Base-by-base conservation (phyloP, 768 basidiomycete species). In the Gyrodon lividus region DNA sequence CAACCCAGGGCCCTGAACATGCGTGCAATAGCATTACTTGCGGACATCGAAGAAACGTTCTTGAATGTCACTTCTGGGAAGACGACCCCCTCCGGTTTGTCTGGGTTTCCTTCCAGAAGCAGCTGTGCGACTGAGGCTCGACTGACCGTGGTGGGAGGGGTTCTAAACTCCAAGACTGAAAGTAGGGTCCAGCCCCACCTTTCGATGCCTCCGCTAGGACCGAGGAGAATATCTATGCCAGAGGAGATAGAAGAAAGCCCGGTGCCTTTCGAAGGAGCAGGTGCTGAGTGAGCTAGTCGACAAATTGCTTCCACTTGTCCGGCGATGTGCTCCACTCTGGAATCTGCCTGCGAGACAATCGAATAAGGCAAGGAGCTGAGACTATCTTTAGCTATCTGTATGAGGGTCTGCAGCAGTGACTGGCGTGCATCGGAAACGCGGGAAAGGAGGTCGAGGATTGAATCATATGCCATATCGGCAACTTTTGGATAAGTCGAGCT, bases 101-200 rank as follows among this genome's bases (percentile, higher is more conserved):
- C 69, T 40, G 76, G 65, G 49, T 72, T 76, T 31, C 46, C 59
- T 62, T 88, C 86, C 10, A 90, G 73, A 68, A 82, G 74, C 19
- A 83, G 69, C 48, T 78, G 82, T 0, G 77, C 79, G 3, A 74
- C 67, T 4, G 83, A 76, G 3, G 75, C 69, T 48, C 73, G 70
- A 13, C 79, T 74, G 10, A 80, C 64, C 6, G 73, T 68, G 44
- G 82, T 66, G 7, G 74, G 68, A n/a, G 79, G 87, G 55, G 75
- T 74, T 3, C 67, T 71, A 50, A 98, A 82, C 58, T 92, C 86
- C 34, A 98, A 71, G n/a, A 87, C 89, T 0, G 82, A 80, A 24
- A 98, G 76, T 4, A 99, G 63, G 43, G 81, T 80, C 87, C 89
- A 93, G 4, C 92, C 90, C 96, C 94, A 98, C 66, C 85, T 85